Evolutionary conservation across 2,329 filamentous ascomycete species (phyloP).

Genomic region (Endocalyx cinctus): DNA sequence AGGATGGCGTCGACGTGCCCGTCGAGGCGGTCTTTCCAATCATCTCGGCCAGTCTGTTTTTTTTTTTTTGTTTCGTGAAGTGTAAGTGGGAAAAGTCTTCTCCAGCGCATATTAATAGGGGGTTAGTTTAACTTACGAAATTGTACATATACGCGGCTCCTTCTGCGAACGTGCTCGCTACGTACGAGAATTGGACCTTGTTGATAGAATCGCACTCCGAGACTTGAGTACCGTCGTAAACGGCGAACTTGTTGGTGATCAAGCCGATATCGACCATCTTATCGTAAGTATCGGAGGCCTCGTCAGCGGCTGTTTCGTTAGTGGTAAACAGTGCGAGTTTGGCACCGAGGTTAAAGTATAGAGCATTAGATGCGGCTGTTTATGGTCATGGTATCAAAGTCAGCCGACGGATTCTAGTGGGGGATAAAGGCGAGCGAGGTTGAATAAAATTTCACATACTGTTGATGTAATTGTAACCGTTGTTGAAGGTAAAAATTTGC

Average conservation of each 20-base stretch:
- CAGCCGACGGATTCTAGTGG: no score
- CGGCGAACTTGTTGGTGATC: constrained; percentile 35
- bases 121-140: constrained; percentile 15
- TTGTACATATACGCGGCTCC: constrained; percentile 36
- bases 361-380: constrained; percentile 35
- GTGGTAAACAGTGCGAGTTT: constrained; percentile 57
- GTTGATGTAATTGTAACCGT: constrained; percentile 44
- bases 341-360: constrained; percentile 44
- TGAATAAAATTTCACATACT: constrained; percentile 13
- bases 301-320: constrained; percentile 56
- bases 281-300: constrained; percentile 52
- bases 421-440: no score
- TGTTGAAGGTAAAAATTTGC: constrained; percentile 58
- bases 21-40: constrained; percentile 43
- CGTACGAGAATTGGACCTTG: constrained; percentile 45
- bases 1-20: constrained; percentile 40
- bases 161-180: constrained; percentile 41
- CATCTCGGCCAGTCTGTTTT: constrained; percentile 32
- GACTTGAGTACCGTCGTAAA: constrained; percentile 42
- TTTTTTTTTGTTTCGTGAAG: no score
- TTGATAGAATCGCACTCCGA: constrained; percentile 38
- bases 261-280: constrained; percentile 39
- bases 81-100: no score
- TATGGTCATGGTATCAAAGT: no score
- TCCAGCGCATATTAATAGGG: no score